Percentiles rank a stretch among this genome's conserved stretches.
phyloP scores from a whole-genome alignment of 176 grass and related monocot species.

The Zea luxurians region DNA sequence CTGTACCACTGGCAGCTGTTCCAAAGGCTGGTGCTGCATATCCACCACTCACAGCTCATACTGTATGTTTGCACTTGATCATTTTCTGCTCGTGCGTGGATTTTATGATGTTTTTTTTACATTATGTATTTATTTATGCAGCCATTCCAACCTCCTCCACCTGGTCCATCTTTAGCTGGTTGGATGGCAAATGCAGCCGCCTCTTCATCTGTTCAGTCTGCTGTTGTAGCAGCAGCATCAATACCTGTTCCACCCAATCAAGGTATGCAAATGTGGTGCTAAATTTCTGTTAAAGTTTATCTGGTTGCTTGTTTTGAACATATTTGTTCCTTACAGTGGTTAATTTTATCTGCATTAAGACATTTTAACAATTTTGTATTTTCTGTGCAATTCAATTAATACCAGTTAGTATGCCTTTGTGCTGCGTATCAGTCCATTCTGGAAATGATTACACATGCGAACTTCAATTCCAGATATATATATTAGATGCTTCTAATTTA shows the following conservation, averaged over 20 bases:
- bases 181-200: conserved; percentile 84
- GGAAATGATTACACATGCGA: neutral
- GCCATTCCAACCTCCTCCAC: conserved; percentile 73
- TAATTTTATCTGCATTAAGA: neutral
- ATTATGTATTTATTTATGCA: conserved; percentile 35
- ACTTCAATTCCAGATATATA: neutral
- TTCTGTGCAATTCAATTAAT: conserved; percentile 9
- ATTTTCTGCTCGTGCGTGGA: conserved; percentile 19
- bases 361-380: neutral
- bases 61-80: conserved; percentile 46
- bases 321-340: conserved; percentile 7
- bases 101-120: conserved; percentile 37
- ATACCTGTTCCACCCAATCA: conserved; percentile 82
- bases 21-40: conserved; percentile 76
- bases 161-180: conserved; percentile 86
- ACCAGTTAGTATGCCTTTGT: conserved; percentile 19
- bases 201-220: conserved; percentile 80
- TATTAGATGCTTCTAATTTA: neutral
- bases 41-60: conserved; percentile 64
- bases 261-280: conserved; percentile 49
- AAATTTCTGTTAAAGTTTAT: conserved; percentile 8
- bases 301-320: conserved; percentile 27
- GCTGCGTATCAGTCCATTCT: conserved; percentile 15
- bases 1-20: conserved; percentile 82
- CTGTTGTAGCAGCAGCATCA: conserved; percentile 70